Conservation (phyloP, 768 basidiomycete species). For the Suillus decipiens region DNA sequence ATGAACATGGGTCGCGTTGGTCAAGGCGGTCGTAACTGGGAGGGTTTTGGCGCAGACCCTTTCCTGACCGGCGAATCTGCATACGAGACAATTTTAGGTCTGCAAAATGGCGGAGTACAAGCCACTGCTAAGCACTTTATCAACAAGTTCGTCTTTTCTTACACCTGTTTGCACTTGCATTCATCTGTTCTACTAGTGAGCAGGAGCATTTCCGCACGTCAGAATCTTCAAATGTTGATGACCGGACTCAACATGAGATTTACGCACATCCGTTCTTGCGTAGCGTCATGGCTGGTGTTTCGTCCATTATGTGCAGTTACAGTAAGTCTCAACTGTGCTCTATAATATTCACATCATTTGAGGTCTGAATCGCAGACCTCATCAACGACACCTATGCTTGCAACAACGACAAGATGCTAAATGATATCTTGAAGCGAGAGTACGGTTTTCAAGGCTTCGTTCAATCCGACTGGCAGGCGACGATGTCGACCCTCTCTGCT, state of each 20-base stretch:
- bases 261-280: constrained; percentile 71
- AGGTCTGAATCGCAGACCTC: constrained; percentile 43
- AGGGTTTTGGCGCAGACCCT: constrained; percentile 86
- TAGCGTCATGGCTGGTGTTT: constrained; percentile 73
- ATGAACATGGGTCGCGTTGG: constrained; percentile 79
- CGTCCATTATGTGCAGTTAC: constrained; percentile 77
- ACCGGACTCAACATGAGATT: constrained; percentile 77
- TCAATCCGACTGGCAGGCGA: constrained; percentile 76
- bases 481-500: constrained; percentile 60
- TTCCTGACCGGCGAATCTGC: constrained; percentile 73
- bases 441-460: constrained; percentile 78
- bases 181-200: constrained; percentile 44
- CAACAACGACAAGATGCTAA: constrained; percentile 69
- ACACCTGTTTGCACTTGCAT: constrained; percentile 21
- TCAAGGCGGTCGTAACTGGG: constrained; percentile 82
- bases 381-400: constrained; percentile 75
- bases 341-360: constrained; percentile 6
- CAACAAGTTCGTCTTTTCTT: constrained; percentile 48
- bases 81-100: constrained; percentile 75
- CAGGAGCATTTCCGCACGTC: constrained; percentile 63
- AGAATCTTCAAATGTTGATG: constrained; percentile 70
- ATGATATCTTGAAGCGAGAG: constrained; percentile 75
- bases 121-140: constrained; percentile 80
- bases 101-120: constrained; percentile 74
- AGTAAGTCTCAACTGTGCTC: constrained; percentile 40